A percentile compares a stretch with the other conserved stretches of the same genome.
phyloP scores from a whole-genome alignment of 1,139 yeast species.

The Debaryomycetaceae sp. region DNA sequence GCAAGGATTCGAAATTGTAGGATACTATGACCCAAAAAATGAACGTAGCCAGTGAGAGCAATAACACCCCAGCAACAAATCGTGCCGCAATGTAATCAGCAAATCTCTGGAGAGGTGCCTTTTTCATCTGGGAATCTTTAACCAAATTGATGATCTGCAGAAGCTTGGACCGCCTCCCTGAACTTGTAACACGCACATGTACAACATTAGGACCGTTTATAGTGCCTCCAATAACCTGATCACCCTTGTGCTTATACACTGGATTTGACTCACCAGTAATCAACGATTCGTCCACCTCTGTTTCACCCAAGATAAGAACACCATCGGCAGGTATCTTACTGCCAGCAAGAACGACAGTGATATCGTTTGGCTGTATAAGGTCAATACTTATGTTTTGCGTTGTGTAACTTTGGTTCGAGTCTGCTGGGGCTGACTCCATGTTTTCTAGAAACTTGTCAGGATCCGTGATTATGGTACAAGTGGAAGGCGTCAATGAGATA shows the following conservation, averaged over 20 bases:
- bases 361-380: conserved; percentile 71
- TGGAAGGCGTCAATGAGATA: conserved; percentile 75
- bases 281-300: conserved; percentile 84
- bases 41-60: conserved; percentile 63
- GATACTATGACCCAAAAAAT: conserved; percentile 56
- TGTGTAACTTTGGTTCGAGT: conserved; percentile 14
- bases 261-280: conserved; percentile 90
- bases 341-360: conserved; percentile 80
- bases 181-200: conserved; percentile 60
- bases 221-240: conserved; percentile 81
- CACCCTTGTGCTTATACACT: conserved; percentile 58
- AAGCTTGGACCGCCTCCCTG: conserved; percentile 83
- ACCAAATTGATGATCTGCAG: conserved; percentile 85
- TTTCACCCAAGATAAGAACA: conserved; percentile 63
- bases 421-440: conserved; percentile 1
- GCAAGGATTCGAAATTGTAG: conserved; percentile 38
- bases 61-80: conserved; percentile 76
- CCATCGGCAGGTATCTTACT: conserved; percentile 94
- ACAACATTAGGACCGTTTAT: conserved; percentile 77
- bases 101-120: conserved; percentile 87
- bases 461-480: conserved; percentile 61
- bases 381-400: conserved; percentile 58
- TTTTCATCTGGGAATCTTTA: conserved; percentile 81
- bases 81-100: conserved; percentile 84
- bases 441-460: conserved; percentile 7